phyloP scores from a whole-genome alignment of 805 yeast genomes.

The Candida alai region DNA sequence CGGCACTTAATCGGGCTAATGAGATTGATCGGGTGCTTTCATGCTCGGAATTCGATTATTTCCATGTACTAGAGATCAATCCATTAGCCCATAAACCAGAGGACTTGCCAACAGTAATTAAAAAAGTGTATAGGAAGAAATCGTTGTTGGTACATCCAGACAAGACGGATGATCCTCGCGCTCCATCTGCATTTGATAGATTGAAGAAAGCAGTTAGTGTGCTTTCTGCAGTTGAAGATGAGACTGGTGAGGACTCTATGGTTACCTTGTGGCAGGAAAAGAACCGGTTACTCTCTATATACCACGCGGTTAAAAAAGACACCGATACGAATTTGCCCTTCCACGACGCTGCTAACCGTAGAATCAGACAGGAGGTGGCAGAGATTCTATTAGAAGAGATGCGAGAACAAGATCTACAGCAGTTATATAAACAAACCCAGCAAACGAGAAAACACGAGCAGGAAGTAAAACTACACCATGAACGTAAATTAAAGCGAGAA shows the following conservation, averaged over 20 bases:
- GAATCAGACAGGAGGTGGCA: constrained; percentile 39
- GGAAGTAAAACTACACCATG: constrained; percentile 29
- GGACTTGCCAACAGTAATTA: constrained; percentile 24
- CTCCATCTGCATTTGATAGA: constrained; percentile 60
- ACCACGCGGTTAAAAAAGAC: constrained; percentile 11
- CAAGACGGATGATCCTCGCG: constrained; percentile 50
- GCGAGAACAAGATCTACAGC: constrained; percentile 25
- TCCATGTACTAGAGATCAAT: constrained; percentile 46
- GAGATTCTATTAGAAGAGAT: constrained; percentile 39
- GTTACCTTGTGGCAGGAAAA: constrained; percentile 8
- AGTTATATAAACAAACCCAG: constrained; percentile 23
- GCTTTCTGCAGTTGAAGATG: constrained; percentile 19
- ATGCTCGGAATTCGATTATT: constrained; percentile 49
- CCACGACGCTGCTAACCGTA: constrained; percentile 24
- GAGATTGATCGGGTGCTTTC: constrained; percentile 55
- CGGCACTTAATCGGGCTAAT: constrained; percentile 35
- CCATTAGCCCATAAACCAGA: constrained; percentile 20
- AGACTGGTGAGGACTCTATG: constrained; percentile 8
- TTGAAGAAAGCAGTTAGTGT: constrained; percentile 50
- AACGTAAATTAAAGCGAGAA: constrained; percentile 40
- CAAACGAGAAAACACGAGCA: constrained; percentile 22
- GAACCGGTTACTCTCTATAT: constrained; percentile 26
- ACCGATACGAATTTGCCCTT: constrained; percentile 1
- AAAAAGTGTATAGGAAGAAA: constrained; percentile 50
- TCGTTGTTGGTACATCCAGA: constrained; percentile 71